Percentiles rank a stretch among this genome's conserved stretches.
Evolutionary conservation across 2,329 filamentous ascomycete genomes (phyloP).

Genomic region (Paecilomyces sp.): DNA sequence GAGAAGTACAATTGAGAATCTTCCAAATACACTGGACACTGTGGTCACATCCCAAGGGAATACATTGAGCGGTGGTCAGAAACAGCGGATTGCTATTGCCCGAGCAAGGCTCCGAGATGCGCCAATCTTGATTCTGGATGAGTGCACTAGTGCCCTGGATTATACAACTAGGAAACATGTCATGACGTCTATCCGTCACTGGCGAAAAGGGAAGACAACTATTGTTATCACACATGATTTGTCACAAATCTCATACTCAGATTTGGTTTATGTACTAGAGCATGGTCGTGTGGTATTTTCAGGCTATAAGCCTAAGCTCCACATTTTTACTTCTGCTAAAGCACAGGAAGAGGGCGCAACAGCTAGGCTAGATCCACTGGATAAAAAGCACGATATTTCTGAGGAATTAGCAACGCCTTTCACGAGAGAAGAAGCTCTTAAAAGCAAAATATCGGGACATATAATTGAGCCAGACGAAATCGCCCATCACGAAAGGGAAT

Average conservation of each 20-base stretch:
- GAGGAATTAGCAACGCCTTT: not conserved
- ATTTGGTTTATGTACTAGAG: slow-evolving; percentile 77
- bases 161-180: slow-evolving; percentile 60
- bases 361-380: not conserved
- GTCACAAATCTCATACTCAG: slow-evolving; percentile 61
- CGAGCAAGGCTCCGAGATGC: slow-evolving; percentile 70
- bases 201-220: slow-evolving; percentile 76
- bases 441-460: not conserved
- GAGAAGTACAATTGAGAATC: slow-evolving; percentile 55
- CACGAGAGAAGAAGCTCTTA: slow-evolving; percentile 6
- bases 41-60: slow-evolving; percentile 62
- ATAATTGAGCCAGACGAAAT: slow-evolving; percentile 4
- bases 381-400: not conserved
- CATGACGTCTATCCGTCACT: slow-evolving; percentile 67
- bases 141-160: slow-evolving; percentile 81
- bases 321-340: not conserved
- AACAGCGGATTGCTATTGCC: slow-evolving; percentile 72
- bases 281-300: slow-evolving; percentile 60
- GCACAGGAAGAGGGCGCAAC: not conserved
- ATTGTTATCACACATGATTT: slow-evolving; percentile 92
- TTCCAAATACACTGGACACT: slow-evolving; percentile 68
- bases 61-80: slow-evolving; percentile 75
- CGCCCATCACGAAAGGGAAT: not conserved
- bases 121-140: slow-evolving; percentile 77
- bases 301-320: slow-evolving; percentile 48